A percentile compares a stretch with the other conserved stretches of the same genome.
phyloP scores from a whole-genome alignment of 192 early-diverging fungal species.

The Podila horticola region DNA sequence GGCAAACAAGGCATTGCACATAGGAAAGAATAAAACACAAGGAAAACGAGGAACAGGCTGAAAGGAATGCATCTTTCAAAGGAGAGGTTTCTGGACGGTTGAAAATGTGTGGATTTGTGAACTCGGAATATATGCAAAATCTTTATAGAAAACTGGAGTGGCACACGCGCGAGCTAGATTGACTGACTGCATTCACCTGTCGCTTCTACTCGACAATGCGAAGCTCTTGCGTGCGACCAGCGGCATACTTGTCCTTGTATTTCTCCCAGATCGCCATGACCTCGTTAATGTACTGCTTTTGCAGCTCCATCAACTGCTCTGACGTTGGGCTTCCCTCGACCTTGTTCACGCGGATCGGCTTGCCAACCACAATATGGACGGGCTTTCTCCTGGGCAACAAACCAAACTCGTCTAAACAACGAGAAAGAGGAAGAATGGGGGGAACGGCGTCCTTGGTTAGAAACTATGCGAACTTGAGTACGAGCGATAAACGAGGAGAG shows the following conservation, averaged over 20 bases:
- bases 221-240: conserved; percentile 70
- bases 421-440: conserved; percentile 3
- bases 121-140: too few species aligned
- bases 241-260: conserved; percentile 80
- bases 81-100: too few species aligned
- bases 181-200: background rate
- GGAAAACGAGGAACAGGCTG: background rate
- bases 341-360: conserved; percentile 68
- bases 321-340: conserved; percentile 65
- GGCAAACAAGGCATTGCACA: background rate
- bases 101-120: too few species aligned
- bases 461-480: background rate
- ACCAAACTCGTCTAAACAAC: conserved; percentile 60
- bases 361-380: conserved; percentile 61
- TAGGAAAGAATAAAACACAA: background rate
- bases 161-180: background rate
- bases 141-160: background rate
- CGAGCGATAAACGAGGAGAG: too few species aligned
- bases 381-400: conserved; percentile 62
- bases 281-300: conserved; percentile 75
- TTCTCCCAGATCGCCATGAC: conserved; percentile 69
- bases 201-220: conserved; percentile 66
- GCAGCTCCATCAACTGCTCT: conserved; percentile 68
- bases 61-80: too few species aligned
- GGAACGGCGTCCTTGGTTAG: too few species aligned